Conservation (phyloP, 495 filamentous ascomycete species). For the Aspergillus bridgeri region DNA sequence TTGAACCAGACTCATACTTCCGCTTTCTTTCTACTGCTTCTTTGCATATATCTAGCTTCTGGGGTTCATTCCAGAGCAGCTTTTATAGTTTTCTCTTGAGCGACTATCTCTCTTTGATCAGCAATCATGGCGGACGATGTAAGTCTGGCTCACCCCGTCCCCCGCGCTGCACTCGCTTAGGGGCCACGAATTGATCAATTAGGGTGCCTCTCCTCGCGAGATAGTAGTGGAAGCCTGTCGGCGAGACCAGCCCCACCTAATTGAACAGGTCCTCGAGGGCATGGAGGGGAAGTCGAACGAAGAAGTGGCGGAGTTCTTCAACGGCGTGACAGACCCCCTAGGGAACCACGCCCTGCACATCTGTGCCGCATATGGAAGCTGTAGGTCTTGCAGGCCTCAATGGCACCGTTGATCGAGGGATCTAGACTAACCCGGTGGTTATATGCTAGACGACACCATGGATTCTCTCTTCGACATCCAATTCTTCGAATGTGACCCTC, state of each 20-base stretch:
- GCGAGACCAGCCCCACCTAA: slow-evolving; percentile 83
- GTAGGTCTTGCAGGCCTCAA: slow-evolving; percentile 45
- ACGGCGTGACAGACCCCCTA: slow-evolving; percentile 75
- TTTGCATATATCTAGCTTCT: not conserved
- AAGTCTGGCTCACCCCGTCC: slow-evolving; percentile 14
- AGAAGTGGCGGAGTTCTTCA: slow-evolving; percentile 68
- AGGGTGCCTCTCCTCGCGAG: slow-evolving; percentile 86
- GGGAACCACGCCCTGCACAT: slow-evolving; percentile 88
- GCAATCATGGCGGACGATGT: slow-evolving; percentile 45
- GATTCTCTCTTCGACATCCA: slow-evolving; percentile 91
- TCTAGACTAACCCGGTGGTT: not conserved
- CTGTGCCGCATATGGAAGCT: slow-evolving; percentile 80
- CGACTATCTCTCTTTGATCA: slow-evolving; percentile 1
- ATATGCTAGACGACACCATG: slow-evolving; percentile 76
- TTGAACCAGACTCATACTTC: not conserved
- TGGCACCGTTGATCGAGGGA: not conserved
- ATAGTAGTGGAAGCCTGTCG: slow-evolving; percentile 90
- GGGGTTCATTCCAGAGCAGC: not conserved
- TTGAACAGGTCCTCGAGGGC: slow-evolving; percentile 54
- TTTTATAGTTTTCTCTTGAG: not conserved
- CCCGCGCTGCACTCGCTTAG: slow-evolving; percentile 12
- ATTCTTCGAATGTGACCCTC: slow-evolving; percentile 88
- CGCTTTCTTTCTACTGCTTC: not conserved
- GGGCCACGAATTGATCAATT: slow-evolving; percentile 10
- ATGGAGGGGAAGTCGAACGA: slow-evolving; percentile 46